A percentile compares a stretch with the other conserved stretches of the same genome.
These are phyloP conservation scores for Trichaptum fuscoviolaceum DNA, from an alignment of 768 basidiomycete genomes.

Conservation along the genomic window DNA sequence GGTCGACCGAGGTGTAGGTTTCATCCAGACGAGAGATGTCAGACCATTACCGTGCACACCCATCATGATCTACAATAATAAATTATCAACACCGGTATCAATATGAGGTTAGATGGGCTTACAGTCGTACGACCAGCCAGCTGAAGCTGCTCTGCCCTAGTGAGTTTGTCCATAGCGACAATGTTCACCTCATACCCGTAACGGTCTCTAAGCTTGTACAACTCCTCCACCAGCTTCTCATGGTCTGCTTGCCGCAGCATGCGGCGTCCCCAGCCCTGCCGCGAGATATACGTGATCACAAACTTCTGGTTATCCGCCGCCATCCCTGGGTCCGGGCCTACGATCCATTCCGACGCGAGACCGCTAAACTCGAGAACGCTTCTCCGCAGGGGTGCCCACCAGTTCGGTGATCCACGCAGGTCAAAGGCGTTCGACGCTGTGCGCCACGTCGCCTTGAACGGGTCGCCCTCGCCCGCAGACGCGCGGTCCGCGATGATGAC, in stretches of 20 bases:
- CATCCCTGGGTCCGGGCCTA: slow-evolving; percentile 28
- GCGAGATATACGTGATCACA: slow-evolving; percentile 68
- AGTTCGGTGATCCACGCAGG: slow-evolving; percentile 68
- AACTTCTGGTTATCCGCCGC: slow-evolving; percentile 32
- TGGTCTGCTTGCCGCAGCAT: slow-evolving; percentile 77
- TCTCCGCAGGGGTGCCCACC: slow-evolving; percentile 71
- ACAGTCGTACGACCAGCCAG: slow-evolving; percentile 85
- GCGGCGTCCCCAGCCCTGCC: slow-evolving; percentile 84
- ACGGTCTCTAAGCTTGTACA: slow-evolving; percentile 60
- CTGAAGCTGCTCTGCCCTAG: slow-evolving; percentile 72
- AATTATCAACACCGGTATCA: not conserved
- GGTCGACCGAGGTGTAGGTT: slow-evolving; percentile 71
- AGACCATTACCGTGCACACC: slow-evolving; percentile 92
- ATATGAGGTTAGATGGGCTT: slow-evolving; percentile 19
- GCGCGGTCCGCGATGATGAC: slow-evolving; percentile 84
- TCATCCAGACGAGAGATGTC: slow-evolving; percentile 90
- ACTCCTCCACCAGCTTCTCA: slow-evolving; percentile 67
- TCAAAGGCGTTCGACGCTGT: slow-evolving; percentile 71
- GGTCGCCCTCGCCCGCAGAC: slow-evolving; percentile 69
- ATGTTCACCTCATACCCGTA: slow-evolving; percentile 87
- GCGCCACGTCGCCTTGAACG: slow-evolving; percentile 66
- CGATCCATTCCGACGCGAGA: slow-evolving; percentile 30
- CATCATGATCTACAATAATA: slow-evolving; percentile 70
- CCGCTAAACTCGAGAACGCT: slow-evolving; percentile 72
- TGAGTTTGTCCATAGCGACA: slow-evolving; percentile 77